These are phyloP conservation scores for Monosporascus ibericus DNA, from an alignment of 2,329 filamentous ascomycete species.

Conservation along the genomic window DNA sequence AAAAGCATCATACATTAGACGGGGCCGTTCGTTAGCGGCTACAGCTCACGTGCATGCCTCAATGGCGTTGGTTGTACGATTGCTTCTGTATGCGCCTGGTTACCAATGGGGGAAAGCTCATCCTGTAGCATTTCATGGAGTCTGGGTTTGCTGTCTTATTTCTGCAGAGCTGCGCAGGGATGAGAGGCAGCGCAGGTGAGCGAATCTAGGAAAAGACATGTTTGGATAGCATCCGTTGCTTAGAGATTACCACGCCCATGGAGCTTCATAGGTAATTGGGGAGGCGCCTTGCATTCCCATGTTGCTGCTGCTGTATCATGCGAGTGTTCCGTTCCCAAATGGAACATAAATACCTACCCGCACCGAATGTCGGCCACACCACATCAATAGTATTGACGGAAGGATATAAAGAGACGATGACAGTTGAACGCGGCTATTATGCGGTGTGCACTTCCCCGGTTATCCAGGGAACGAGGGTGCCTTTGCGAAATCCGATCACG, in stretches of 20 bases:
- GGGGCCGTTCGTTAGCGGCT: slow-evolving; percentile 1
- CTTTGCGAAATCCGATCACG: too few relatives aligned
- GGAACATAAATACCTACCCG: too few relatives aligned
- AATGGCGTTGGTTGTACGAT: not conserved
- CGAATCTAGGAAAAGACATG: not conserved
- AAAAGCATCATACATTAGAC: slow-evolving; percentile 52
- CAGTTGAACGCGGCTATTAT: too few relatives aligned
- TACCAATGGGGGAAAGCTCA: not conserved
- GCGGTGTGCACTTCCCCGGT: too few relatives aligned
- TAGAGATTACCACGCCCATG: not conserved
- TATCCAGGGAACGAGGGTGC: too few relatives aligned
- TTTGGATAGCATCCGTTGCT: not conserved
- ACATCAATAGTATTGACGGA: too few relatives aligned
- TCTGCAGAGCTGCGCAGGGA: not conserved
- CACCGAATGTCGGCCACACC: too few relatives aligned
- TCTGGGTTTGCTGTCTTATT: not conserved
- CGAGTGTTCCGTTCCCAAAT: too few relatives aligned
- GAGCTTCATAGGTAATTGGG: not conserved
- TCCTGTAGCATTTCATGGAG: not conserved
- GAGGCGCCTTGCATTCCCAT: too few relatives aligned
- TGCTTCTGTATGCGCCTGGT: not conserved
- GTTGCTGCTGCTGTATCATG: too few relatives aligned
- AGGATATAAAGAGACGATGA: too few relatives aligned
- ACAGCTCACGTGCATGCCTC: slow-evolving; percentile 6
- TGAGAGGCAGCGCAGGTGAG: not conserved